Conservation (phyloP, 805 yeast genomes). For the Ogataea philodendri region DNA sequence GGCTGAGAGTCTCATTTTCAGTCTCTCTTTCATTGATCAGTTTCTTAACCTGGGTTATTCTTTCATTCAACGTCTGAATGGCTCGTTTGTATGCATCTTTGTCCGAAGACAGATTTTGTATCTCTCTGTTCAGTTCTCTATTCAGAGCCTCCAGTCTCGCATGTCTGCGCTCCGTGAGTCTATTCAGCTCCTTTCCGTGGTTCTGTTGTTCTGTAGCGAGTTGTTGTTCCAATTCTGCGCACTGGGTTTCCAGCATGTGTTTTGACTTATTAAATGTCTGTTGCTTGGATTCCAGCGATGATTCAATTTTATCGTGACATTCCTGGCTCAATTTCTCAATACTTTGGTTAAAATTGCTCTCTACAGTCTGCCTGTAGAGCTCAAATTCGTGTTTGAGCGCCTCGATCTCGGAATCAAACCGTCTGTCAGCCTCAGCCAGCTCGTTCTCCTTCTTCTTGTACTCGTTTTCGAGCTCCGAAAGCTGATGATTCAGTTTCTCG, state of each 20-base stretch:
- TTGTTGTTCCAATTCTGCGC: constrained; percentile 1
- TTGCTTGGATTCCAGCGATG: constrained; percentile 36
- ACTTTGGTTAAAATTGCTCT: constrained; percentile 31
- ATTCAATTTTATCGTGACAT: constrained; percentile 34
- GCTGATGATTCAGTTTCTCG: constrained; percentile 31
- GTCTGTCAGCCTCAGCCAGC: constrained; percentile 25
- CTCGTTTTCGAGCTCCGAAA: constrained; percentile 16
- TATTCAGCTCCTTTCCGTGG: neutral
- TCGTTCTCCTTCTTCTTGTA: constrained; percentile 34
- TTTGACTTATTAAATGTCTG: constrained; percentile 7
- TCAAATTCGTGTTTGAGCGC: constrained; percentile 37
- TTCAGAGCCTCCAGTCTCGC: constrained; percentile 6
- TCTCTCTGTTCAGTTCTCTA: constrained; percentile 4
- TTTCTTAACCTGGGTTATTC: no score
- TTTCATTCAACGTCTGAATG: neutral
- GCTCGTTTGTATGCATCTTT: neutral
- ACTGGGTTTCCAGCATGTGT: constrained; percentile 1
- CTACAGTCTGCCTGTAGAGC: constrained; percentile 34
- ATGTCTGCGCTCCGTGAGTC: constrained; percentile 1
- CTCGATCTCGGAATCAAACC: constrained; percentile 27
- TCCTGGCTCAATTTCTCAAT: constrained; percentile 19
- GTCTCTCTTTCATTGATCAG: no score
- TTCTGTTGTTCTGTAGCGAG: neutral
- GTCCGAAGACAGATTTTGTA: constrained; percentile 1
- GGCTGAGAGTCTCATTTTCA: no score